Evolutionary conservation across 345 rosid genomes (phyloP), one percentile per base, ranked within the genome.

Genomic region (Aquilaria malaccensis): DNA sequence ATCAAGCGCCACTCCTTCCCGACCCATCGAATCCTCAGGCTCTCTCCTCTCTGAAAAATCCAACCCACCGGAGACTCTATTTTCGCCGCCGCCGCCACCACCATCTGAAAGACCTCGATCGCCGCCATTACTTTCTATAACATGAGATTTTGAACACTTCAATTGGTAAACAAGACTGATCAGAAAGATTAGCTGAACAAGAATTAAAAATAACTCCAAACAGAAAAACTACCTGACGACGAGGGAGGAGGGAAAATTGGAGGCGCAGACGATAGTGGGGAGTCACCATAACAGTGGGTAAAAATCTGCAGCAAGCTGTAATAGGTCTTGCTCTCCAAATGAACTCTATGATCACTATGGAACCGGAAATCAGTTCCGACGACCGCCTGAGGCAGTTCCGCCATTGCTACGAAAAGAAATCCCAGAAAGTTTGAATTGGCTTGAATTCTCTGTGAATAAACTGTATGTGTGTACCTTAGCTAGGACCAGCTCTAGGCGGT

Each of bases 201-300:
- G 1, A 13, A 67, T 53, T 6, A 60, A 33, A 46, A 31, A 67
- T 15, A 54, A 59, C 51, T 52, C 46, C 33, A 57, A 65, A 50
- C 11, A 49, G 14, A 33, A 6, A 48, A 10, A 15, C 3, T 67
- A 81, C 85, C 80, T 46, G 69, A 60, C 7, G 32, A 50, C 5
- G 67, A 72, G 48, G 66, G 68, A 46, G 50, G 80, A 55, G 76
- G 65, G 62, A 68, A 60, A 48, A 32, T 55, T 33, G 64, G 81
- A 33, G 87, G 63, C 52, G 76, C 68, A 55, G 72, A 60, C 30
- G 82, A 74, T 13, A 80, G 63, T 10, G 50, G 74, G 50, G 83
- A 75, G 14, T 80, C 70, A 7, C 67, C 75, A 60, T 73, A 67
- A 80, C 82, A 78, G 50, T 74, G 66, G 2, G 88, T 76, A 63